A percentile compares a stretch with the other conserved stretches of the same genome.
phyloP scores from a whole-genome alignment of 164 flowering plant genomes.

The Liriodendron chinense region DNA sequence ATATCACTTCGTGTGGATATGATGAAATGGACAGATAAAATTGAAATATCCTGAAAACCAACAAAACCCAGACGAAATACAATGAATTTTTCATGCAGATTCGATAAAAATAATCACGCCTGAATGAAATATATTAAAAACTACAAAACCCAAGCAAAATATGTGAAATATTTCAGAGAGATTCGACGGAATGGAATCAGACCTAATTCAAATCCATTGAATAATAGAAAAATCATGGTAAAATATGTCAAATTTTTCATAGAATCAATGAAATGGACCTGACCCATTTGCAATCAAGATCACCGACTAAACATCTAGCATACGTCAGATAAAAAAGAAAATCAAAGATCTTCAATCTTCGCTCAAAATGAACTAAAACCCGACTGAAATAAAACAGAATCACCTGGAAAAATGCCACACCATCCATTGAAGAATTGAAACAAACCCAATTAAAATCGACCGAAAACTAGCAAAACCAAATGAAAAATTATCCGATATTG shows the following conservation, averaged over 20 bases:
- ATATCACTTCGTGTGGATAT: not conserved
- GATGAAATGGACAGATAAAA: slow-evolving; percentile 9
- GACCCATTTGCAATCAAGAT: not conserved
- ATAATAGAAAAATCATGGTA: not conserved
- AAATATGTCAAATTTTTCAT: not conserved
- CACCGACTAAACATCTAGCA: not conserved
- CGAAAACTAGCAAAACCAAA: too few species aligned
- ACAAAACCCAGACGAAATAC: slow-evolving; percentile 7
- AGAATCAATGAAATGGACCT: not conserved
- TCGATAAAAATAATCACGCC: not conserved
- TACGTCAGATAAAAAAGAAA: not conserved
- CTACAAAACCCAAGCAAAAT: not conserved
- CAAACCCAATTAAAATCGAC: not conserved
- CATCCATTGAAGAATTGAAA: not conserved
- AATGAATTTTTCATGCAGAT: not conserved
- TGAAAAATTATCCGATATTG: not conserved
- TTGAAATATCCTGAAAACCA: slow-evolving; percentile 4
- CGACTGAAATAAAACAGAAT: not conserved
- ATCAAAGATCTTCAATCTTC: not conserved
- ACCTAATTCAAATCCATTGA: slow-evolving; percentile 1
- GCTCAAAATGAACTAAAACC: not conserved
- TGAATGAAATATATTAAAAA: not conserved
- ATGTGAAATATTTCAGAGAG: not conserved
- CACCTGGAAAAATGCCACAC: not conserved
- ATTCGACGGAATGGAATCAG: not conserved